Base-by-base conservation (phyloP, 768 basidiomycete genomes). In the Omphalotus guepiniiformis region DNA sequence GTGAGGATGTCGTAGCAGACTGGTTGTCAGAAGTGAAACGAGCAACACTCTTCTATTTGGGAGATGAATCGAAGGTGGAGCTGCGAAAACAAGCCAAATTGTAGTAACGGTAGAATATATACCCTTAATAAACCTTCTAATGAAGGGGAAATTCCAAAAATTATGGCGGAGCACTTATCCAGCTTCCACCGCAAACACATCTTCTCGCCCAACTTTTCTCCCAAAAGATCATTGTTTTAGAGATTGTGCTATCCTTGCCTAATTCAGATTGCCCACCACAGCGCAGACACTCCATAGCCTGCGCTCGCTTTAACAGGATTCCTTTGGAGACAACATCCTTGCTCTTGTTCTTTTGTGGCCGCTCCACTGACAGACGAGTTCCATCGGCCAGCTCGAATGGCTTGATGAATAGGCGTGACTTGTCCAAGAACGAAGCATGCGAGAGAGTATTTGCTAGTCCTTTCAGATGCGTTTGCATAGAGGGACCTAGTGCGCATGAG, bases 101-200 rank as follows among this genome's bases (percentile, higher is more conserved):
- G n/a, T n/a, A n/a, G n/a, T n/a, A n/a, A n/a, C n/a, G n/a, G n/a
- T n/a, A n/a, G n/a, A n/a, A n/a, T n/a, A n/a, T n/a, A n/a, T n/a
- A n/a, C n/a, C n/a, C n/a, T n/a, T n/a, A n/a, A n/a, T n/a, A n/a
- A n/a, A n/a, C n/a, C n/a, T n/a, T n/a, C n/a, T n/a, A n/a, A n/a
- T n/a, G n/a, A n/a, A n/a, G n/a, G n/a, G n/a, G n/a, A n/a, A n/a
- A n/a, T n/a, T n/a, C 25, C 45, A 6, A 30, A 41, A 11, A 29
- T 41, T 29, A 15, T 8, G 2, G 22, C 15, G 26, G 39, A 50
- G 30, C 54, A 43, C 16, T 50, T 59, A 25, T 70, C 88, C 87
- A 90, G 8, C 63, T 55, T 8, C 88, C 88, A 22, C 84, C 85
- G 64, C 88, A 91, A 16, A 89, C 69, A 61, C 88, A 91, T 21